Conservation (phyloP, 2,329 filamentous ascomycete genomes). For the Colletotrichum sp. region DNA sequence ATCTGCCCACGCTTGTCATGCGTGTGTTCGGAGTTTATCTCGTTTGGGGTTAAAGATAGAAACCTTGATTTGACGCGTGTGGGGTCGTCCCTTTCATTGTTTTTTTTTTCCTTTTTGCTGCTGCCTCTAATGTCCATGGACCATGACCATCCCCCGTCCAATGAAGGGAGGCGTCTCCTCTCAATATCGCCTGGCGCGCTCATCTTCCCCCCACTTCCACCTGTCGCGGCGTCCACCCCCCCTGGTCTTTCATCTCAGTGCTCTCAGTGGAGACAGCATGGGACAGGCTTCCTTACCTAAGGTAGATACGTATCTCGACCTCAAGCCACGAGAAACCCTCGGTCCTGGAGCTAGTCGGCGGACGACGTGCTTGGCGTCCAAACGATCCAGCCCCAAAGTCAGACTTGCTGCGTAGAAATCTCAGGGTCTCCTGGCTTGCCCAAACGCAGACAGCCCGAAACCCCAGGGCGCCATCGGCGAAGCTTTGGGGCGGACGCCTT, state of each 20-base stretch:
- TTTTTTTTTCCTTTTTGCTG: not conserved
- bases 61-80: conserved; percentile 19
- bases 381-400: not conserved
- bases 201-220: not conserved
- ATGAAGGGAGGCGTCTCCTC: not conserved
- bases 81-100: not conserved
- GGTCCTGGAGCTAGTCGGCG: not conserved
- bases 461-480: not conserved
- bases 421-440: not conserved
- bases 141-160: not conserved
- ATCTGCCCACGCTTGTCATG: not conserved
- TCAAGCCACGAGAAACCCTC: not conserved
- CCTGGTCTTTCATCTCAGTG: not conserved
- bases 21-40: conserved; percentile 22
- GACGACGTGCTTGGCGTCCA: not conserved
- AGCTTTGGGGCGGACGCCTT: conserved; percentile 16
- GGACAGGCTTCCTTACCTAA: not conserved
- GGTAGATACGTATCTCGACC: not conserved
- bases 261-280: not conserved
- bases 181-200: not conserved
- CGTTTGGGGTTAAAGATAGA: conserved; percentile 19
- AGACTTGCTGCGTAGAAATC: not conserved
- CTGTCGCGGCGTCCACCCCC: not conserved
- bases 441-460: not conserved
- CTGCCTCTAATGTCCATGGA: not conserved